Percentiles rank a stretch among this genome's conserved stretches.
Conservation (phyloP, 495 filamentous ascomycete species). For the Penicillium herquei region DNA sequence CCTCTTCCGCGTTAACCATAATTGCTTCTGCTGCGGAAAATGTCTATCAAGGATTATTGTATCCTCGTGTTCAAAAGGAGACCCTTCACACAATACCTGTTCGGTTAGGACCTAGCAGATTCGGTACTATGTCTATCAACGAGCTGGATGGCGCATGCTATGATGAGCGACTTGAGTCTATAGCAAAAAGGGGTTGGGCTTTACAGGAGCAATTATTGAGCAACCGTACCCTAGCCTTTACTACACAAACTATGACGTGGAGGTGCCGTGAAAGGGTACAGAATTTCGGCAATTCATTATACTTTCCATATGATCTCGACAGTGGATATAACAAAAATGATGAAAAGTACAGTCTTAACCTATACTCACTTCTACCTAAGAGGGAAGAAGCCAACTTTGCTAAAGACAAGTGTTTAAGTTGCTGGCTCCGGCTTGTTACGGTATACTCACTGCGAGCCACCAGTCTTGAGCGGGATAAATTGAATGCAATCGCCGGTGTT, state of each 20-base stretch:
- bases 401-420: background rate
- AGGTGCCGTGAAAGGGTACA: background rate
- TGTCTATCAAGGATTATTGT: background rate
- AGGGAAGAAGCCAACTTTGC: background rate
- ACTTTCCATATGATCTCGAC: background rate
- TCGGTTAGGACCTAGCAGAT: background rate
- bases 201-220: background rate
- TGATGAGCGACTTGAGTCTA: background rate
- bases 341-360: background rate
- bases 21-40: background rate
- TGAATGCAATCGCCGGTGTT: background rate
- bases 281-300: background rate
- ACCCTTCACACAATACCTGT: background rate
- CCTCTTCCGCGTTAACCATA: background rate
- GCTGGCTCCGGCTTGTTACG: background rate
- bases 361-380: background rate
- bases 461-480: background rate
- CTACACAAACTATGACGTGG: background rate
- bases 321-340: background rate
- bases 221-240: background rate
- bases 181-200: background rate
- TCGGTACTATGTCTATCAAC: background rate
- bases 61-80: background rate
- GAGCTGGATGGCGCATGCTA: background rate
- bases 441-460: background rate